A percentile compares a stretch with the other conserved stretches of the same genome.
These are phyloP conservation scores for Neurospora tetraspora DNA, from an alignment of 495 filamentous ascomycete genomes.

Conservation along the genomic window DNA sequence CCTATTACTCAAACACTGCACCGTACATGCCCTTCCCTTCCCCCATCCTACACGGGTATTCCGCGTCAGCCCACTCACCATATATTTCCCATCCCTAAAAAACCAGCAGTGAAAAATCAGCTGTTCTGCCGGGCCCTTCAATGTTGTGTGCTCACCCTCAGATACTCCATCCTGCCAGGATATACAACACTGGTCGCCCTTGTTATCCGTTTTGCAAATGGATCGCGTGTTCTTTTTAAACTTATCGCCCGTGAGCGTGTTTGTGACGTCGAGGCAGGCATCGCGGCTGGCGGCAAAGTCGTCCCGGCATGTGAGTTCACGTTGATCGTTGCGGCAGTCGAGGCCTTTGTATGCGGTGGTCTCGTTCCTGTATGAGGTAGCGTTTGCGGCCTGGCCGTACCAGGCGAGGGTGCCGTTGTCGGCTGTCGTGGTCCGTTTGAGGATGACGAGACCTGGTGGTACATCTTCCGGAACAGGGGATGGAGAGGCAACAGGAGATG, in stretches of 20 bases:
- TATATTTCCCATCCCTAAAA: neutral
- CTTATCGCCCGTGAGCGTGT: neutral
- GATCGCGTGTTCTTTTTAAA: neutral
- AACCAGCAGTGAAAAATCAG: neutral
- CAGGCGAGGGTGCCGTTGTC: neutral
- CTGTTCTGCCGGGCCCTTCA: neutral
- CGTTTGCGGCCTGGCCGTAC: neutral
- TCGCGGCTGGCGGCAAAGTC: neutral
- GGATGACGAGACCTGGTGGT: neutral
- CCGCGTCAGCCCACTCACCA: neutral
- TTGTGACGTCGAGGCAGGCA: neutral
- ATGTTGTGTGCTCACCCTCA: neutral
- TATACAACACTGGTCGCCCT: neutral
- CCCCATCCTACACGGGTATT: neutral
- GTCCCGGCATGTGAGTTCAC: neutral
- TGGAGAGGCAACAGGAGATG: neutral
- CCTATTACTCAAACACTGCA: neutral
- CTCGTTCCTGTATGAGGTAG: neutral
- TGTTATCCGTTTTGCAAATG: neutral
- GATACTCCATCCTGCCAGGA: neutral
- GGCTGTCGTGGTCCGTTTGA: neutral
- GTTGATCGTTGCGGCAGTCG: neutral
- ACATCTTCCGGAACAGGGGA: neutral
- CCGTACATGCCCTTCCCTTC: neutral
- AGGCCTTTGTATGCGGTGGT: neutral